phyloP scores from a whole-genome alignment of 108 stramenopile species.

The Cyclotella distinguenda region DNA sequence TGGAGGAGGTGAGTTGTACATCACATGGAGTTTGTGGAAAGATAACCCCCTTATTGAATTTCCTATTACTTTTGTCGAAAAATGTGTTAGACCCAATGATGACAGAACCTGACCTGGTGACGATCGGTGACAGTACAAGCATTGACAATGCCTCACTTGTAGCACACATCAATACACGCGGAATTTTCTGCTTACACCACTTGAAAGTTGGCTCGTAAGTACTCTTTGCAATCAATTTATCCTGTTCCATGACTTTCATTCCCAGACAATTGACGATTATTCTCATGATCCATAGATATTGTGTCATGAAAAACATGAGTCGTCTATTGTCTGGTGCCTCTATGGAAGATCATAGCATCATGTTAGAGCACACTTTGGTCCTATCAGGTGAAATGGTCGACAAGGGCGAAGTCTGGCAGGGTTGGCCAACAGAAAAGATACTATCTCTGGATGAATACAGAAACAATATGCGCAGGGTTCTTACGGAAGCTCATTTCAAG shows the following conservation, averaged over 20 bases:
- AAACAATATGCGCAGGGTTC: neutral
- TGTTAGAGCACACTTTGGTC: conserved; percentile 64
- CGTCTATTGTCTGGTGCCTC: neutral
- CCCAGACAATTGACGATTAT: no score
- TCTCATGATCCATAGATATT: conserved; percentile 6
- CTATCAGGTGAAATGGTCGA: conserved; percentile 67
- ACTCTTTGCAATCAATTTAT: conserved; percentile 50
- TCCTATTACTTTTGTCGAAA: neutral
- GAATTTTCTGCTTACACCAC: conserved; percentile 55
- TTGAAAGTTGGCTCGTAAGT: conserved; percentile 46
- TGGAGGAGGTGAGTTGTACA: conserved; percentile 28
- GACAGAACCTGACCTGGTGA: conserved; percentile 63
- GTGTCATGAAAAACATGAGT: conserved; percentile 1
- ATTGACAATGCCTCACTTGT: conserved; percentile 61
- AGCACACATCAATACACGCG: conserved; percentile 66
- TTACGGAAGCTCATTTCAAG: neutral
- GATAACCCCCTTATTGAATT: neutral
- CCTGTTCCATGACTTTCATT: no score
- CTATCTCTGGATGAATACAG: conserved; percentile 1
- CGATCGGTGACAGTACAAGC: conserved; percentile 54
- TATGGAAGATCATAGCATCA: conserved; percentile 53
- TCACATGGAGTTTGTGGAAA: no score
- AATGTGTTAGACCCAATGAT: conserved; percentile 54
- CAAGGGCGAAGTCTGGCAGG: conserved; percentile 60
- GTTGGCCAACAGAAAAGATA: conserved; percentile 49